Evolutionary conservation across 805 yeast species (phyloP).

Genomic region (Starmerella etchellsii): DNA sequence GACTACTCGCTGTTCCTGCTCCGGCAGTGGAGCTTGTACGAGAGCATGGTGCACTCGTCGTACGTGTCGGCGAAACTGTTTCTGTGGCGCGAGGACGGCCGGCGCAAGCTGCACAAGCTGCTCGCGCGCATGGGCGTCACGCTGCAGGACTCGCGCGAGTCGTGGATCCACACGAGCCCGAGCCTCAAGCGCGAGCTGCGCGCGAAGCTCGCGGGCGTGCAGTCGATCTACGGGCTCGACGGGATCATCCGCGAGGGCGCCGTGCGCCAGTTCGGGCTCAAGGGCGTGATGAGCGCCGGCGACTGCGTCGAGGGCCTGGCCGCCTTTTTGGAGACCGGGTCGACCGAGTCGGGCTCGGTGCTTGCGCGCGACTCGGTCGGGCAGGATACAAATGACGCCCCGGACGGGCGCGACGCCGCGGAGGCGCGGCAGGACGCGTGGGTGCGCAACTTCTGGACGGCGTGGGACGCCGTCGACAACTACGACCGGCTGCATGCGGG

Average conservation of each 20-base stretch:
- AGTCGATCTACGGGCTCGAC: constrained; percentile 66
- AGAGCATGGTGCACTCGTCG: constrained; percentile 80
- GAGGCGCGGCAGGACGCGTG: constrained; percentile 42
- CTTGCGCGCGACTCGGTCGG: background rate
- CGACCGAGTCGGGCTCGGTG: background rate
- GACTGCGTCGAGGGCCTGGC: constrained; percentile 84
- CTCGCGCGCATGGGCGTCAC: constrained; percentile 96
- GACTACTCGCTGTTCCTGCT: constrained; percentile 78
- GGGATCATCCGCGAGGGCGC: constrained; percentile 79
- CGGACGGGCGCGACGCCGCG: too few species aligned
- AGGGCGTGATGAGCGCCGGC: constrained; percentile 78
- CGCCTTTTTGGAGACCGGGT: constrained; percentile 53
- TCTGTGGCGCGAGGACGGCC: constrained; percentile 86
- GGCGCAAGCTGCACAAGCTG: constrained; percentile 71
- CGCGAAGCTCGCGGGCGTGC: constrained; percentile 51
- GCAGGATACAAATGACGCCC: constrained; percentile 5
- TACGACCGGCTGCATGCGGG: constrained; percentile 54
- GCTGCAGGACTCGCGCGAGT: constrained; percentile 73
- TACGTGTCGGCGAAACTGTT: constrained; percentile 78
- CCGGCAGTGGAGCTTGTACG: constrained; percentile 88
- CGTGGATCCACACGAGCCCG: constrained; percentile 83
- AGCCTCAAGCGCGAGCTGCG: constrained; percentile 62
- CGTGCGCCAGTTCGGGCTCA: constrained; percentile 70
- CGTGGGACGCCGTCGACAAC: constrained; percentile 48
- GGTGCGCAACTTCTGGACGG: constrained; percentile 61